phyloP scores from a whole-genome alignment of 75 land plant genomes.

The Isoetes taiwanensis region DNA sequence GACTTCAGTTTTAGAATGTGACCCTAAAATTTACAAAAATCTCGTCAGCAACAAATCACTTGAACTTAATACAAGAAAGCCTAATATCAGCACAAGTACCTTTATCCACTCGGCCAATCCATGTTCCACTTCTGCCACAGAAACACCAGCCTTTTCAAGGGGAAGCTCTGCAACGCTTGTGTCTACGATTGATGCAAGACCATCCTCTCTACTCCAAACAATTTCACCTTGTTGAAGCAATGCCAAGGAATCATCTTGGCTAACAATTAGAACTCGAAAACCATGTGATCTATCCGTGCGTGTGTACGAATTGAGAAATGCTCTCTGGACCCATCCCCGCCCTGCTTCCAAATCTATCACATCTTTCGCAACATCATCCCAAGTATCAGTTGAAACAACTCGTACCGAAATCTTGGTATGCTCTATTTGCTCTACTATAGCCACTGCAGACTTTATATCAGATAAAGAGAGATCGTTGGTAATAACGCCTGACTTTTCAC shows the following conservation, averaged over 20 bases:
- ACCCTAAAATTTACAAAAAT: constrained; percentile 30
- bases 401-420: constrained; percentile 26
- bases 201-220: constrained; percentile 97
- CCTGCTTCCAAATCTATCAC: constrained; percentile 62
- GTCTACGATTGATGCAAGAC: constrained; percentile 77
- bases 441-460: constrained; percentile 52
- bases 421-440: constrained; percentile 31
- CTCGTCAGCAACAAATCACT: background rate
- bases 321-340: constrained; percentile 53
- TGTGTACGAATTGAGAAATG: constrained; percentile 66
- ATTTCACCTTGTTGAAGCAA: constrained; percentile 85
- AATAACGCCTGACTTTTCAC: constrained; percentile 23
- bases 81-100: constrained; percentile 25
- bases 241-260: constrained; percentile 78
- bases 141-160: constrained; percentile 69
- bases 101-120: constrained; percentile 81
- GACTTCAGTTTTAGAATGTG: constrained; percentile 81
- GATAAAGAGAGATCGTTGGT: constrained; percentile 55
- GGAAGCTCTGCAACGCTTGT: constrained; percentile 72
- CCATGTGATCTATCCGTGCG: constrained; percentile 78
- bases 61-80: background rate
- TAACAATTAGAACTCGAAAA: constrained; percentile 77
- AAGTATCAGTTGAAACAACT: constrained; percentile 33
- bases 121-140: constrained; percentile 86
- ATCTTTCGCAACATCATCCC: constrained; percentile 25